phyloP scores from a whole-genome alignment of 257 asterid species.

The Salvia hispanica region DNA sequence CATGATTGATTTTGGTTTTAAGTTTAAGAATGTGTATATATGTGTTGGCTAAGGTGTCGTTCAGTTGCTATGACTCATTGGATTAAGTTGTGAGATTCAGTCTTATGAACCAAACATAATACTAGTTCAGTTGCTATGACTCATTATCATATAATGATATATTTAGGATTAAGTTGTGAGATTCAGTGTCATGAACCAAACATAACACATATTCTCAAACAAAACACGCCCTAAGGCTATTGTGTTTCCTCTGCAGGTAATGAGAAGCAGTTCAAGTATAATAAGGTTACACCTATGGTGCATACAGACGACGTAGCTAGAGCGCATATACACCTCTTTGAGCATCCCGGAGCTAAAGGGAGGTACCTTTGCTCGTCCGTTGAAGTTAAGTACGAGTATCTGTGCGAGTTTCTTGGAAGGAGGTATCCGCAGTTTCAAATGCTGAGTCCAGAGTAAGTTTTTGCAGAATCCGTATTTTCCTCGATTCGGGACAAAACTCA shows the following conservation, averaged over 20 bases:
- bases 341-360: conserved; percentile 44
- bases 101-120: too few relatives aligned
- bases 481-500: background rate
- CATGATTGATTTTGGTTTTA: too few relatives aligned
- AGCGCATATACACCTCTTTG: conserved; percentile 46
- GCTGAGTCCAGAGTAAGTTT: conserved; percentile 32
- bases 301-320: conserved; percentile 43
- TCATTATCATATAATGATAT: too few relatives aligned
- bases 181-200: too few relatives aligned
- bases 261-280: conserved; percentile 2
- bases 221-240: too few relatives aligned
- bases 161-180: too few relatives aligned
- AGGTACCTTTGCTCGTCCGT: conserved; percentile 54
- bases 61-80: too few relatives aligned
- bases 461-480: background rate
- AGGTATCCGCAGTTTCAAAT: conserved; percentile 29
- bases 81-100: too few relatives aligned
- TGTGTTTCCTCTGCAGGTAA: background rate
- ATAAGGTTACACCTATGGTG: conserved; percentile 8
- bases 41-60: too few relatives aligned
- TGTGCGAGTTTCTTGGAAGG: conserved; percentile 36
- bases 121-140: too few relatives aligned
- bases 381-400: conserved; percentile 37
- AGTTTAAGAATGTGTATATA: too few relatives aligned
- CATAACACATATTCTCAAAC: too few relatives aligned